Conservation (phyloP, 495 filamentous ascomycete genomes). For the Hypoxylon cercidicola region DNA sequence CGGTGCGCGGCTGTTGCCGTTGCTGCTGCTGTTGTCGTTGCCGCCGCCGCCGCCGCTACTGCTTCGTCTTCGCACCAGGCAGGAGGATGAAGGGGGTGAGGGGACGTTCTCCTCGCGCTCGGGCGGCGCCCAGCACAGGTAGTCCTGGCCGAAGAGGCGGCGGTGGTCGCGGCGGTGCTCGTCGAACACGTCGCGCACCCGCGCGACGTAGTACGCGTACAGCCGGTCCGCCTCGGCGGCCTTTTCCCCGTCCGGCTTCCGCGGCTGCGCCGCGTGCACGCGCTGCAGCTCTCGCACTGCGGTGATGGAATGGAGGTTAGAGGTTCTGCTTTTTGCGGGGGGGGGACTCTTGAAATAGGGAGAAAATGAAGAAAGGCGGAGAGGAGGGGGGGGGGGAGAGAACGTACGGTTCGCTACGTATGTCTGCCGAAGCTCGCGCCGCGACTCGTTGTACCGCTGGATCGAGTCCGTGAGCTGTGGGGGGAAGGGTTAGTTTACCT, state of each 20-base stretch:
- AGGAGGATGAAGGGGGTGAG: too few species aligned
- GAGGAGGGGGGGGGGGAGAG: too few species aligned
- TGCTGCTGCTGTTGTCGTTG: neutral
- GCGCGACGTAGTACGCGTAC: constrained; percentile 44
- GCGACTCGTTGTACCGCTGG: constrained; percentile 35
- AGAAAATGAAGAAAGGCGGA: too few species aligned
- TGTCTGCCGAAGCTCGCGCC: constrained; percentile 33
- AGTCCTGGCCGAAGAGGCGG: constrained; percentile 40
- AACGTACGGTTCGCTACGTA: constrained; percentile 37
- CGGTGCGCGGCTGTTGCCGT: neutral
- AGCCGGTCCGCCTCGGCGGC: constrained; percentile 36
- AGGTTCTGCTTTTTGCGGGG: too few species aligned
- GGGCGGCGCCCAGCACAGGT: constrained; percentile 39
- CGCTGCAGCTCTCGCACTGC: constrained; percentile 27
- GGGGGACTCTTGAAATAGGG: too few species aligned
- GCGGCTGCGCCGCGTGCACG: constrained; percentile 29
- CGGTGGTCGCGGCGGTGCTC: constrained; percentile 42
- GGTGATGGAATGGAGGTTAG: too few species aligned
- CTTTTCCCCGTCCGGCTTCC: constrained; percentile 28
- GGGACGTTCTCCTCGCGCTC: constrained; percentile 36
- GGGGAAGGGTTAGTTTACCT: neutral
- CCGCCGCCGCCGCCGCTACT: too few species aligned
- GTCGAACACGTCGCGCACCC: constrained; percentile 42
- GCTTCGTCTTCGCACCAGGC: too few species aligned
- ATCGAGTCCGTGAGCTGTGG: constrained; percentile 40